Conservation (phyloP, 768 basidiomycete species). For the Collybiopsis confluens region DNA sequence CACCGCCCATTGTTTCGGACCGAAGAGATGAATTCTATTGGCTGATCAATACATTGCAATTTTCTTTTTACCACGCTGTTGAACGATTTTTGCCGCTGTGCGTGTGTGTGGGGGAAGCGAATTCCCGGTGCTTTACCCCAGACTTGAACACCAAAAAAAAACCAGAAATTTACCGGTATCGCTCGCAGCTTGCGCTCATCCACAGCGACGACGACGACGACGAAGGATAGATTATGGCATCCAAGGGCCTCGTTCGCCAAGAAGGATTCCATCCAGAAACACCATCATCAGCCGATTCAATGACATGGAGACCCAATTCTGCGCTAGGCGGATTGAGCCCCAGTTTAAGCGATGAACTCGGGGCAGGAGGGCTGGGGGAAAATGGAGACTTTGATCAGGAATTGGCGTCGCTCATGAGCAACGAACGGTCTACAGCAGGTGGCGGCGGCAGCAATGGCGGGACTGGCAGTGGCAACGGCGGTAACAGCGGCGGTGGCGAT, state of each 20-base stretch:
- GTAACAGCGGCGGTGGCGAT: slow-evolving; percentile 16
- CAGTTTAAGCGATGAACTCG: slow-evolving; percentile 51
- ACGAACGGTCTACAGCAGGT: slow-evolving; percentile 29
- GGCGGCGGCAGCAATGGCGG: neutral
- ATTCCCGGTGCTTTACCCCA: too few relatives aligned
- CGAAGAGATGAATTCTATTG: too few relatives aligned
- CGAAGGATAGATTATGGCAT: neutral
- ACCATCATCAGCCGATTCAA: neutral
- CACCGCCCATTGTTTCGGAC: too few relatives aligned
- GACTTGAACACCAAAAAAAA: too few relatives aligned
- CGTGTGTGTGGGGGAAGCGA: too few relatives aligned
- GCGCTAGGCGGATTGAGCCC: slow-evolving; percentile 33
- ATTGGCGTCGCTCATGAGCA: slow-evolving; percentile 48
- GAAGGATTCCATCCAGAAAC: slow-evolving; percentile 60
- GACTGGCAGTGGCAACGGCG: slow-evolving; percentile 16
- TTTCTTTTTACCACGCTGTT: too few relatives aligned
- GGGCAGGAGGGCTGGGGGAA: slow-evolving; percentile 40
- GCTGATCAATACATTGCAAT: too few relatives aligned
- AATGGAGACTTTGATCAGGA: slow-evolving; percentile 65
- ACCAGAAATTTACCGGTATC: too few relatives aligned
- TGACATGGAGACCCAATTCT: slow-evolving; percentile 16
- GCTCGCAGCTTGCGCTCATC: too few relatives aligned
- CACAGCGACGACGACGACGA: too few relatives aligned
- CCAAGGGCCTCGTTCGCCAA: slow-evolving; percentile 40
- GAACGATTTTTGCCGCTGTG: too few relatives aligned